Percentiles rank a stretch among this genome's conserved stretches.
These are phyloP conservation scores for Alternaria ethzedia DNA, from an alignment of 2,329 filamentous ascomycete genomes.

Conservation along the genomic window DNA sequence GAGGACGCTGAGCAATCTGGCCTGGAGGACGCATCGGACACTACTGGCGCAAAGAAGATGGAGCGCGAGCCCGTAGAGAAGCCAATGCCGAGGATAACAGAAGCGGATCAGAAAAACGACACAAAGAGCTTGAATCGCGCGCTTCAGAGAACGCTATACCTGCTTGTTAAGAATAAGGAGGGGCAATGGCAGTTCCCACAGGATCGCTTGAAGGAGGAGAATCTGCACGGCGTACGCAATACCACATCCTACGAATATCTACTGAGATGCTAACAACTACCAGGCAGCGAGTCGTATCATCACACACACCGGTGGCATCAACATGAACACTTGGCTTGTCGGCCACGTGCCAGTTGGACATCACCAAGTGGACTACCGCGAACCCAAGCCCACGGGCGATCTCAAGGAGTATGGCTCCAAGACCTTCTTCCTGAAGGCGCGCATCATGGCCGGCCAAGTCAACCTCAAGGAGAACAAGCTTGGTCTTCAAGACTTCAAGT, in stretches of 20 bases:
- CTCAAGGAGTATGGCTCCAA: conserved; percentile 70
- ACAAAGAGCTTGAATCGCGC: conserved; percentile 77
- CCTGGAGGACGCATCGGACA: conserved; percentile 47
- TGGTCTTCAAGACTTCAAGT: conserved; percentile 83
- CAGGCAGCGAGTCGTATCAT: conserved; percentile 85
- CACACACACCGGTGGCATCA: conserved; percentile 77
- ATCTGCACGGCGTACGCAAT: conserved; percentile 76
- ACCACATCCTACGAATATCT: background rate
- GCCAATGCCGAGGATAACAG: conserved; percentile 73
- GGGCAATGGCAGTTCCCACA: conserved; percentile 84
- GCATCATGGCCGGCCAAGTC: conserved; percentile 97
- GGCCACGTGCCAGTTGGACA: conserved; percentile 89
- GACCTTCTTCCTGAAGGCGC: conserved; percentile 93
- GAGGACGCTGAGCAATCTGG: conserved; percentile 72
- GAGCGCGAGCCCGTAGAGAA: conserved; percentile 72
- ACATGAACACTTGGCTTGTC: conserved; percentile 99
- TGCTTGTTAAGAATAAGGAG: conserved; percentile 77
- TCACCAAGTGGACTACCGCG: conserved; percentile 65
- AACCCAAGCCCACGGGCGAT: conserved; percentile 19
- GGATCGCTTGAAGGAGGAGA: conserved; percentile 74
- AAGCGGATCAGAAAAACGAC: conserved; percentile 80
- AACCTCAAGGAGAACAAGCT: conserved; percentile 74
- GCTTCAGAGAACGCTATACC: conserved; percentile 82
- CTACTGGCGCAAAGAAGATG: conserved; percentile 34
- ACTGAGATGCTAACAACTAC: conserved; percentile 18